A percentile compares a stretch with the other conserved stretches of the same genome.
Evolutionary conservation across 2,329 filamentous ascomycete genomes (phyloP).

Genomic region (Aureobasidium melanogenum): DNA sequence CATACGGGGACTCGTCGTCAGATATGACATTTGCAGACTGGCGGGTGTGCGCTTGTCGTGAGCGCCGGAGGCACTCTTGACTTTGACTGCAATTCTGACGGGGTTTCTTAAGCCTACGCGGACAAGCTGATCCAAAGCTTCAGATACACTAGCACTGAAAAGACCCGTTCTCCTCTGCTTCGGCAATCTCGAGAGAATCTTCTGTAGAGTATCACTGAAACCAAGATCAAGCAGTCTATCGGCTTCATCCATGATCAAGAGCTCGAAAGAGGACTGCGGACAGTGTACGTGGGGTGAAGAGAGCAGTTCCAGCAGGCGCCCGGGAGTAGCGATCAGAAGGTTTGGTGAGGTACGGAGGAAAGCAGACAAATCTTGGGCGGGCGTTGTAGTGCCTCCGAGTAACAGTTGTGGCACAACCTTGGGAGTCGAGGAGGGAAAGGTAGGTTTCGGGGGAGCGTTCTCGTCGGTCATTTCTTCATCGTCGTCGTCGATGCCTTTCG

Average conservation of each 20-base stretch:
- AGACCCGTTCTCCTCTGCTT: constrained; percentile 90
- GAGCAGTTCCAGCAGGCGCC: constrained; percentile 78
- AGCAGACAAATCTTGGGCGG: constrained; percentile 75
- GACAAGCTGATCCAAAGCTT: constrained; percentile 88
- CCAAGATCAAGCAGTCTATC: constrained; percentile 87
- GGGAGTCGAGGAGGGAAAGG: constrained; percentile 37
- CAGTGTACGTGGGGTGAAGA: constrained; percentile 81
- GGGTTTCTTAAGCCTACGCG: constrained; percentile 87
- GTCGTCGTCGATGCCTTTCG: constrained; percentile 24
- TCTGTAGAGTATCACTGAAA: constrained; percentile 84
- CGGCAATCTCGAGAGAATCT: constrained; percentile 72
- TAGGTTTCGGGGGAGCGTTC: constrained; percentile 28
- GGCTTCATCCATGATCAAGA: constrained; percentile 87
- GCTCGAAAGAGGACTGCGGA: constrained; percentile 80
- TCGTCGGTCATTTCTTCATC: constrained; percentile 33
- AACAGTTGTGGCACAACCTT: constrained; percentile 77
- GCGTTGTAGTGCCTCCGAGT: constrained; percentile 70
- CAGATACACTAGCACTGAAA: constrained; percentile 92
- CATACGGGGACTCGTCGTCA: constrained; percentile 64
- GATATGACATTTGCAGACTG: constrained; percentile 84
- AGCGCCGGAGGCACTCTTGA: constrained; percentile 64
- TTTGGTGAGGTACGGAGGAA: constrained; percentile 84
- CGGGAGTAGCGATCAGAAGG: constrained; percentile 81
- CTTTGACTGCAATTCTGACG: constrained; percentile 88
- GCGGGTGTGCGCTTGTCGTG: constrained; percentile 85